Evolutionary conservation across 768 basidiomycete genomes (phyloP).

Genomic region (Multifurca ochricompacta): DNA sequence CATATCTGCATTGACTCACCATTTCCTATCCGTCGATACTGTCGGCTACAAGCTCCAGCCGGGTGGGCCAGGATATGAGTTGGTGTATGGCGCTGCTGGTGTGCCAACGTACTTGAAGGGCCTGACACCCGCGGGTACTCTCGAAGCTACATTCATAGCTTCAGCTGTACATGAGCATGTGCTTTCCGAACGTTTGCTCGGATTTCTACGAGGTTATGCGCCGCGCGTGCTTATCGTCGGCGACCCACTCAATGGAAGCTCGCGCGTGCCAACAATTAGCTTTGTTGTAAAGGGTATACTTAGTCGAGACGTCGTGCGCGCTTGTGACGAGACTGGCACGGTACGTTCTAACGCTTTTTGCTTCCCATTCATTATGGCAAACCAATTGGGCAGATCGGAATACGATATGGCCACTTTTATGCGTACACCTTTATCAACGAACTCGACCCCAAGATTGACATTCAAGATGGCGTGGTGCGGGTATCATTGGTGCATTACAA

Average conservation of each 20-base stretch:
- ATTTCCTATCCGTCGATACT: slow-evolving; percentile 48
- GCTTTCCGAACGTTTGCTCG: slow-evolving; percentile 46
- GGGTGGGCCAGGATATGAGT: slow-evolving; percentile 70
- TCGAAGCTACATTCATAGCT: slow-evolving; percentile 46
- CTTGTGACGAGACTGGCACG: slow-evolving; percentile 54
- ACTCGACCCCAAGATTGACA: slow-evolving; percentile 48
- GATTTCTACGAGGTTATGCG: slow-evolving; percentile 43
- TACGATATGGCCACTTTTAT: slow-evolving; percentile 74
- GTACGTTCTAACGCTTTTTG: slow-evolving; percentile 34
- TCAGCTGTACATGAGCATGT: slow-evolving; percentile 56
- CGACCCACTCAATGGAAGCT: slow-evolving; percentile 35
- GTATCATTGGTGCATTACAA: slow-evolving; percentile 78
- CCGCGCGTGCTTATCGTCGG: slow-evolving; percentile 61
- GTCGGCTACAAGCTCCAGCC: slow-evolving; percentile 58
- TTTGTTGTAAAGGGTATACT: slow-evolving; percentile 60
- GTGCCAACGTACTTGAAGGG: slow-evolving; percentile 57
- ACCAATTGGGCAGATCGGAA: slow-evolving; percentile 47
- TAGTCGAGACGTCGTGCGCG: slow-evolving; percentile 55
- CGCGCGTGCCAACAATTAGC: slow-evolving; percentile 58
- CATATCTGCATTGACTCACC: slow-evolving; percentile 54
- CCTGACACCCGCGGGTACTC: slow-evolving; percentile 37
- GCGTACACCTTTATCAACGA: slow-evolving; percentile 54
- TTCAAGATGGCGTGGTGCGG: slow-evolving; percentile 60
- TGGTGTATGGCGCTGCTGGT: slow-evolving; percentile 51
- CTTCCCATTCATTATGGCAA: not conserved